Evolutionary conservation across 495 filamentous ascomycete genomes (phyloP).

Genomic region (Durotheca rogersii): DNA sequence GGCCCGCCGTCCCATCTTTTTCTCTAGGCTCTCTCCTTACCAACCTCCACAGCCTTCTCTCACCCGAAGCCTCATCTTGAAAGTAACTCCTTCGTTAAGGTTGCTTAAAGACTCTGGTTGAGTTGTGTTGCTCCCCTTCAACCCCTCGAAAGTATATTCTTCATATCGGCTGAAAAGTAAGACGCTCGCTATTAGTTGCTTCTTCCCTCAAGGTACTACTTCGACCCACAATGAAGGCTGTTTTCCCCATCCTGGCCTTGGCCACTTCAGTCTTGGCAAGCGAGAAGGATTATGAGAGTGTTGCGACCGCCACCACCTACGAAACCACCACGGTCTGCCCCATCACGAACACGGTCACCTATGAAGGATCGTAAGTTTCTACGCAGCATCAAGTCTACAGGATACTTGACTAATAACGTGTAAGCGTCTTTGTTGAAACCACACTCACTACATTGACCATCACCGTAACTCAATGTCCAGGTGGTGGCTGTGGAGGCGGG

Average conservation of each 20-base stretch:
- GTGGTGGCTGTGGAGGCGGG: slow-evolving; percentile 30
- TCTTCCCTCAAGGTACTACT: slow-evolving; percentile 16
- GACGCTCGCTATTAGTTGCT: slow-evolving; percentile 30
- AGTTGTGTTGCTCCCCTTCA: slow-evolving; percentile 1
- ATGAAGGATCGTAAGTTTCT: slow-evolving; percentile 32
- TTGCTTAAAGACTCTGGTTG: slow-evolving; percentile 43
- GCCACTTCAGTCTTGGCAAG: slow-evolving; percentile 42
- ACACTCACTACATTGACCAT: slow-evolving; percentile 38
- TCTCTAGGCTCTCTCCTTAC: slow-evolving; percentile 13
- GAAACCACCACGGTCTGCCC: slow-evolving; percentile 40
- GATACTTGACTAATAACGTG: slow-evolving; percentile 1
- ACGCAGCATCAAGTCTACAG: neutral
- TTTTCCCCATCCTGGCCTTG: slow-evolving; percentile 42
- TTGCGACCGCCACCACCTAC: slow-evolving; percentile 31
- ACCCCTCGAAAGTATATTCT: slow-evolving; percentile 2
- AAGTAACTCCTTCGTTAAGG: slow-evolving; percentile 53
- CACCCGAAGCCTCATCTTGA: slow-evolving; percentile 11
- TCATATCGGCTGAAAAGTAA: no score
- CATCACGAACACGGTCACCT: slow-evolving; percentile 32
- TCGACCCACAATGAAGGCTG: slow-evolving; percentile 44
- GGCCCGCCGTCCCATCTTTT: slow-evolving; percentile 29
- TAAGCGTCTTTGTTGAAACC: slow-evolving; percentile 34
- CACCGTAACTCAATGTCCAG: slow-evolving; percentile 34
- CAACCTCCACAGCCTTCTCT: slow-evolving; percentile 33
- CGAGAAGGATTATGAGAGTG: slow-evolving; percentile 15